These are phyloP conservation scores for Fusarium nelsonii DNA, from an alignment of 2,329 filamentous ascomycete genomes.

Conservation along the genomic window DNA sequence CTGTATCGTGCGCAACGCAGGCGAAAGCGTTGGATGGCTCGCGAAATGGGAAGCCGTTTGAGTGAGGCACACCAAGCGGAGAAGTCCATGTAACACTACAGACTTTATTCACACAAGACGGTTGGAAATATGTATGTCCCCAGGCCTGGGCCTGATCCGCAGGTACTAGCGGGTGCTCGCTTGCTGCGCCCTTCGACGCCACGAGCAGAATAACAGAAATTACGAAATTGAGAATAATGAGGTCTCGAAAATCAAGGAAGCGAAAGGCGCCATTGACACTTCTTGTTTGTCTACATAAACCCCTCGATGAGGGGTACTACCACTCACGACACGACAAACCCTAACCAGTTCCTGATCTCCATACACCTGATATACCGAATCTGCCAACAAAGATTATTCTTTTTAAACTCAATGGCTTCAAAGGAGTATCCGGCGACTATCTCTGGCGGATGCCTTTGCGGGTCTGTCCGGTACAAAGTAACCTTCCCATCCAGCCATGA, in stretches of 20 bases:
- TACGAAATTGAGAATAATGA: not conserved
- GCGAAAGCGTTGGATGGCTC: constrained; percentile 82
- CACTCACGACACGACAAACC: constrained; percentile 6
- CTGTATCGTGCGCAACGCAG: constrained; percentile 86
- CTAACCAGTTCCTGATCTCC: constrained; percentile 7
- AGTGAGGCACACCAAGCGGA: not conserved
- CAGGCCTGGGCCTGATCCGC: constrained; percentile 2
- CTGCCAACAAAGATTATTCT: not conserved
- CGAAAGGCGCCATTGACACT: constrained; percentile 50
- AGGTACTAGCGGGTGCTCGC: constrained; percentile 4
- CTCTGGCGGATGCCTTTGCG: constrained; percentile 66
- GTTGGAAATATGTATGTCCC: not conserved
- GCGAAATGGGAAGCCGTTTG: constrained; percentile 79
- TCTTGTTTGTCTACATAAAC: constrained; percentile 28
- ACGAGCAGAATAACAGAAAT: constrained; percentile 23
- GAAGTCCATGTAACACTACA: not conserved
- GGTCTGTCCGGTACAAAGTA: constrained; percentile 61
- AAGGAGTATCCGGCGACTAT: constrained; percentile 53
- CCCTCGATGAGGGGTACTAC: constrained; percentile 15
- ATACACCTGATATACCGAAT: not conserved
- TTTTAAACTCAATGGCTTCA: constrained; percentile 32
- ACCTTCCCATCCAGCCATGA: constrained; percentile 61
- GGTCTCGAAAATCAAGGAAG: constrained; percentile 8
- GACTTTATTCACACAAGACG: not conserved
- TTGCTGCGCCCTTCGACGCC: constrained; percentile 17